phyloP scores from a whole-genome alignment of 306 rosid genomes.

The Medicago ruthenica region DNA sequence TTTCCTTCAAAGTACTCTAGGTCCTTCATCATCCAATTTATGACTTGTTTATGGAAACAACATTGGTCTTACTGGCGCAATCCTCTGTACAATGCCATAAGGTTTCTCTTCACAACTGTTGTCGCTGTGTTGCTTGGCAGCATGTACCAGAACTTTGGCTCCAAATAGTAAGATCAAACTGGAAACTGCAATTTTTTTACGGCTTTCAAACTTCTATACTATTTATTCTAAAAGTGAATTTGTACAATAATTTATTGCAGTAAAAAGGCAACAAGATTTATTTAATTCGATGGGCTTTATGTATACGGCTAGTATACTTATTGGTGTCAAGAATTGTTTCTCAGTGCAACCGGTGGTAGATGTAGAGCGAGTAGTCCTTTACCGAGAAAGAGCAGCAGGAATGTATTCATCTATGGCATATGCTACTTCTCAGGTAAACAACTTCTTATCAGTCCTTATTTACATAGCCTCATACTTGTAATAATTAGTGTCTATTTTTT shows the following conservation, averaged over 20 bases:
- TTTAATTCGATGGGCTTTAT: slow-evolving; percentile 65
- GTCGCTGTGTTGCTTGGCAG: slow-evolving; percentile 55
- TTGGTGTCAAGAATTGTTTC: slow-evolving; percentile 52
- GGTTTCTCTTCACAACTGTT: slow-evolving; percentile 48
- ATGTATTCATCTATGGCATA: slow-evolving; percentile 67
- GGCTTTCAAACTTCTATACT: slow-evolving; percentile 25
- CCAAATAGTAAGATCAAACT: slow-evolving; percentile 56
- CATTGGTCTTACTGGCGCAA: slow-evolving; percentile 70
- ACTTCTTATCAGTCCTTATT: neutral
- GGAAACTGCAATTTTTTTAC: slow-evolving; percentile 9
- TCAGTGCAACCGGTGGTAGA: slow-evolving; percentile 58
- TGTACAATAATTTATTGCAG: slow-evolving; percentile 39
- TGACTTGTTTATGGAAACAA: slow-evolving; percentile 32
- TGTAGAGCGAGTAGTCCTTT: slow-evolving; percentile 57
- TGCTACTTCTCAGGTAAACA: slow-evolving; percentile 65
- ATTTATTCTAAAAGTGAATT: slow-evolving; percentile 5
- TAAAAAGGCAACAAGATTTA: slow-evolving; percentile 48
- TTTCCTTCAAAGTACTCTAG: slow-evolving; percentile 3
- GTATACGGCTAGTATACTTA: slow-evolving; percentile 62
- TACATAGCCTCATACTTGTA: neutral
- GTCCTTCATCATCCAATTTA: neutral
- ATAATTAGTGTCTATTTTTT: neutral
- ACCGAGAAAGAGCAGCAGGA: slow-evolving; percentile 64
- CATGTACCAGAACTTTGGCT: slow-evolving; percentile 68
- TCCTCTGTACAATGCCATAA: slow-evolving; percentile 54